Evolutionary conservation across 2,329 filamentous ascomycete species (phyloP).

Genomic region (Pezicula neosporulosa): DNA sequence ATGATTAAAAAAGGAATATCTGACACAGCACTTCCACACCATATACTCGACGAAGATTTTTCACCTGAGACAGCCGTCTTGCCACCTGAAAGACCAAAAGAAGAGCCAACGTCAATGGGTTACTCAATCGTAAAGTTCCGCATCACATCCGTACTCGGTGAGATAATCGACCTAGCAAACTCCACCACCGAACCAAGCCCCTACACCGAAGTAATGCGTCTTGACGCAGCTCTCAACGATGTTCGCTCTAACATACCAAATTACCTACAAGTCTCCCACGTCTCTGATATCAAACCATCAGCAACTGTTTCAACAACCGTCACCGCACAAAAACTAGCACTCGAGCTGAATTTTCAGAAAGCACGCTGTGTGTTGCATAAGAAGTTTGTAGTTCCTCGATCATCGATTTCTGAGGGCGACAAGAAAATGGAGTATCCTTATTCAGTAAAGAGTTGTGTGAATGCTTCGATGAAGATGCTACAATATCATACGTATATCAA

Average conservation of each 20-base stretch:
- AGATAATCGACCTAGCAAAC: constrained; percentile 49
- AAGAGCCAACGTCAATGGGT: constrained; percentile 53
- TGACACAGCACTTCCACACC: constrained; percentile 58
- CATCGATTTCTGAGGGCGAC: constrained; percentile 43
- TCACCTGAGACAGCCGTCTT: constrained; percentile 49
- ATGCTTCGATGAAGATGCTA: constrained; percentile 45
- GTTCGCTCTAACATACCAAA: constrained; percentile 40
- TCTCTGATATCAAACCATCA: constrained; percentile 39
- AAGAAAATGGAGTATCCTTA: constrained; percentile 45
- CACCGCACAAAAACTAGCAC: constrained; percentile 44
- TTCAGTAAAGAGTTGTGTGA: constrained; percentile 48
- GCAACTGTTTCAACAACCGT: constrained; percentile 36
- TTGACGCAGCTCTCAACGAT: constrained; percentile 43
- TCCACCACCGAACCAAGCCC: constrained; percentile 41
- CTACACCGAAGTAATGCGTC: constrained; percentile 46
- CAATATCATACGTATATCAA: constrained; percentile 35
- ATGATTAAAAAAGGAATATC: constrained; percentile 62
- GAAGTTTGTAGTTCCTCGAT: constrained; percentile 33
- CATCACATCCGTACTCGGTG: constrained; percentile 45
- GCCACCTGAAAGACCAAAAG: constrained; percentile 49
- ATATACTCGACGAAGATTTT: constrained; percentile 64
- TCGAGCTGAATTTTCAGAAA: constrained; percentile 20
- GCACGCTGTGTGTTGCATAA: constrained; percentile 20
- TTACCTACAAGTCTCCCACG: constrained; percentile 43
- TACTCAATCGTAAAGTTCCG: constrained; percentile 49